Evolutionary conservation across 768 basidiomycete genomes (phyloP), one percentile per base, ranked within the genome.

Genomic region (Trametes cinnabarina): DNA sequence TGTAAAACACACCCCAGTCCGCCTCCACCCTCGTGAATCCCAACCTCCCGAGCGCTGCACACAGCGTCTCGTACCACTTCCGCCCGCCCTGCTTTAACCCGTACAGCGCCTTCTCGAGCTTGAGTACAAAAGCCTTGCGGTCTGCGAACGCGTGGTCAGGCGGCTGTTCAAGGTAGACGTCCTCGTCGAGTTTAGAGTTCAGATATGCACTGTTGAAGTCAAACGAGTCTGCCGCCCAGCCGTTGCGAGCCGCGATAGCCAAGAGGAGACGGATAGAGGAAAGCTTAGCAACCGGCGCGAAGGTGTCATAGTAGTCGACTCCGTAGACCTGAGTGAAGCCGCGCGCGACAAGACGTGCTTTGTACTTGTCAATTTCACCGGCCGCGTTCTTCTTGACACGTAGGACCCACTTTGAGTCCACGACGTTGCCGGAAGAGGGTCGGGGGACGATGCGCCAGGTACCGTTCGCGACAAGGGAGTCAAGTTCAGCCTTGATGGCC

Each of bases 371-470:
- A 12, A 32, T 32, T 12, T 32, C 30, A 32, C 30, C 30, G 12
- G 30, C 30, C 6, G 30, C 12, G 30, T 32, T 32, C 30, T 32
- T 32, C 12, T 32, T 32, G 6, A 66, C 46, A 28, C 51, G 58
- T 57, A 71, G 73, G 11, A 77, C 75, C 69, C 72, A 76, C 4
- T 64, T 61, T 34, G 57, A 58, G 9, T 68, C 69, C 28, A 76
- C 60, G 11, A 66, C 35, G 25, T 72, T 75, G 25, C 44, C 47
- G 37, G 47, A n/a, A 23, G 32, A 35, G 7, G 47, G 47, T 3
- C 47, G 47, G 20, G 32, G 34, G 20, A 60, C 55, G n/a, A 62
- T 14, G 26, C 48, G 5, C 61, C 61, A 65, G 12, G 61, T 65
- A 0, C 30, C 23, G 23, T 55, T 58, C 4, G 49, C 44, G 12